Evolutionary conservation across 495 filamentous ascomycete genomes (phyloP).

Genomic region (Astrothelium subdiscretum): DNA sequence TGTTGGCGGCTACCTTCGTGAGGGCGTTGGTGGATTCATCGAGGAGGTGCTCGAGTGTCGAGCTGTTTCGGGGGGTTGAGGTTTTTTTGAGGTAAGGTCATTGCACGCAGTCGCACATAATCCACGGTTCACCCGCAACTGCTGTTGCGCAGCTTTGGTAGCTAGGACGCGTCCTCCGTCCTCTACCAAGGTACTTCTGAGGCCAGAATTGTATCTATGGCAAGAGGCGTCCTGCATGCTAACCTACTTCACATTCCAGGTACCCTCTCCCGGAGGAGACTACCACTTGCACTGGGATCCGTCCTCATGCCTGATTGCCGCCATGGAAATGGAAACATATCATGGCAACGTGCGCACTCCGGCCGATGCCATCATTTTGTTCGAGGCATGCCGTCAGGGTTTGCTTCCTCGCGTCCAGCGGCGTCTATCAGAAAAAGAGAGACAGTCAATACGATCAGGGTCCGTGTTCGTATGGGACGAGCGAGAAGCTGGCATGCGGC

Average conservation of each 20-base stretch:
- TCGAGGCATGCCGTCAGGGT: constrained; percentile 89
- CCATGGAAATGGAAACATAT: constrained; percentile 76
- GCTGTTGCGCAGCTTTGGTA: background rate
- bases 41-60: background rate
- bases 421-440: constrained; percentile 90
- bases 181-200: background rate
- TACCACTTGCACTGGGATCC: background rate
- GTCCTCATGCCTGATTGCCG: background rate
- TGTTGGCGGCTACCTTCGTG: background rate
- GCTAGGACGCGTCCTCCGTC: background rate
- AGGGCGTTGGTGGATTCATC: background rate
- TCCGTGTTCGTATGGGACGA: constrained; percentile 99
- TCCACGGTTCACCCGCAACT: background rate
- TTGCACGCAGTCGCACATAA: background rate
- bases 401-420: constrained; percentile 85
- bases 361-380: constrained; percentile 89
- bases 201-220: background rate
- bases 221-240: background rate
- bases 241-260: background rate
- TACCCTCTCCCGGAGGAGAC: background rate
- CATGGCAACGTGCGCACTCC: constrained; percentile 85
- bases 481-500: constrained; percentile 91
- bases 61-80: constrained; percentile 1
- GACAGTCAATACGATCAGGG: constrained; percentile 84
- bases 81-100: background rate